Evolutionary conservation across 2,329 filamentous ascomycete genomes (phyloP).

Genomic region (Alternaria conjuncta): DNA sequence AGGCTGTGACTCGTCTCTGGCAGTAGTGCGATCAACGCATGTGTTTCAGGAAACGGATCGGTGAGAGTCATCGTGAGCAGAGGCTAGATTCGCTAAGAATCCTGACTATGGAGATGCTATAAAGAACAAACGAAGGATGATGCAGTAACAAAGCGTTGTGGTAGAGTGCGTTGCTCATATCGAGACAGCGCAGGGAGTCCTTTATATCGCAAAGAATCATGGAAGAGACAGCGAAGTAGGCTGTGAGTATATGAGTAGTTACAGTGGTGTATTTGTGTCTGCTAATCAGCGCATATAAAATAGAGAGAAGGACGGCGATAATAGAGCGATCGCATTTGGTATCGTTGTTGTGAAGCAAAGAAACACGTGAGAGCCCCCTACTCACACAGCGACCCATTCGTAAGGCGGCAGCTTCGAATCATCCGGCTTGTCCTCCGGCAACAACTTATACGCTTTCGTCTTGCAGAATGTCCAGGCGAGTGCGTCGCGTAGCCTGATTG

Average conservation of each 20-base stretch:
- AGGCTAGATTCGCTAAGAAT: neutral
- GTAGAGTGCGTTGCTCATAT: neutral
- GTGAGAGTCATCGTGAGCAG: neutral
- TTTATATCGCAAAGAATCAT: neutral
- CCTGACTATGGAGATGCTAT: neutral
- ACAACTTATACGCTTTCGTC: constrained; percentile 10
- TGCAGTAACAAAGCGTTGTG: neutral
- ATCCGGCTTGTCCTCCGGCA: neutral
- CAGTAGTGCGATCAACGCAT: neutral
- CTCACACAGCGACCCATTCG: constrained; percentile 8
- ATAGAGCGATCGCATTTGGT: neutral
- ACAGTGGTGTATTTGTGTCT: neutral
- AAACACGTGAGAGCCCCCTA: neutral
- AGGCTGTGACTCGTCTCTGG: neutral
- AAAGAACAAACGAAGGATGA: neutral
- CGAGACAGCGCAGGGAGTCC: neutral
- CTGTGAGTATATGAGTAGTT: neutral
- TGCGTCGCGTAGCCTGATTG: constrained; percentile 20
- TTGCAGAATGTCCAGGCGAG: constrained; percentile 7
- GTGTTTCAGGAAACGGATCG: neutral
- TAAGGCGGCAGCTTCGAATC: constrained; percentile 4
- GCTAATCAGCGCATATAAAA: neutral
- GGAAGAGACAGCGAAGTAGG: neutral
- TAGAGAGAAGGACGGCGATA: neutral
- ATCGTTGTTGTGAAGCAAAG: neutral